Base-by-base conservation (phyloP, 1,284 basidiomycete genomes). In the Moesziomyces globuligerus region DNA sequence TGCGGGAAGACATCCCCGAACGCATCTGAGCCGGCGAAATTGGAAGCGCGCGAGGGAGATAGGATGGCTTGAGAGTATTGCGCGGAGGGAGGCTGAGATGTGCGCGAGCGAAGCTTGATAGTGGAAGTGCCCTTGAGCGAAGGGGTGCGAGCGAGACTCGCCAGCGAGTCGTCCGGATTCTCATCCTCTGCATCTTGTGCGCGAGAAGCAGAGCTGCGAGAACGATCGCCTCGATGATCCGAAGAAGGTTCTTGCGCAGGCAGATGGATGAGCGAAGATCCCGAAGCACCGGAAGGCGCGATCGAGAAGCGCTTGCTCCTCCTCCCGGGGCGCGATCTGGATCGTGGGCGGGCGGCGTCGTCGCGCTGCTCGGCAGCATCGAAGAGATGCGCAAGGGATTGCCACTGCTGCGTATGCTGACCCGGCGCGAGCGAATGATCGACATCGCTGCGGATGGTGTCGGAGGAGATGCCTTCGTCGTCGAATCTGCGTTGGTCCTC, bases 371-470 rank as follows among this genome's bases (percentile, higher is more conserved):
- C 34, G n/a, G 25, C 43, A 21, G 46, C 53, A 10, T 76, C 72
- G 40, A 76, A 68, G 11, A 78, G 59, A 20, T 75, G 72, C 4
- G 74, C 76, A 17, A 78, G 53, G 4, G 60, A 72, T 21, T 75
- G 71, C 76, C 76, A 78, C 25, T 78, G 72, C 39, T 73, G 65
- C 11, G 72, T 47, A 34, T 76, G 64, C 37, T 74, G 64, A 8
- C 72, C 66, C 13, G 65, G 55, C 7, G 66, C 58, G 2, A 66
- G 52, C 15, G 62, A 50, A 21, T 62, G 58, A n/a, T 38, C 39
- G 24, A 52, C 54, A n/a, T 66, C 64, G 44, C 44, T 25, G 18
- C 60, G 59, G 25, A 76, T 51, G 9, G 69, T 69, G 38, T 70
- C 66, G 6, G 67, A 60, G 26, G 72, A 65, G 47, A 77, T 60